phyloP scores from a whole-genome alignment of 1,139 yeast species.

The Fermentozyma sake region DNA sequence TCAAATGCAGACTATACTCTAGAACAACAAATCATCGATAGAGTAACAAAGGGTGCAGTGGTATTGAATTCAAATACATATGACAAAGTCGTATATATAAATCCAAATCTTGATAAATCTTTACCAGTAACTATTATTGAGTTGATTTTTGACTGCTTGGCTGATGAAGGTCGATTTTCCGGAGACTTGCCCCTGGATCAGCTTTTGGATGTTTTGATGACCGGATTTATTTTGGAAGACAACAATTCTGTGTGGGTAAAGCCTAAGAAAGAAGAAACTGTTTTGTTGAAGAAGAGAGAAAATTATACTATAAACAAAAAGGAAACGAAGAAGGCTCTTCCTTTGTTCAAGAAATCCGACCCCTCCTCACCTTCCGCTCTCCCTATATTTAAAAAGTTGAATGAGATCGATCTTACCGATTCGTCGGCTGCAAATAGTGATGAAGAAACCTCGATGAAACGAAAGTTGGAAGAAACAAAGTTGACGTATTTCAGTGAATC shows the following conservation, averaged over 20 bases:
- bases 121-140: slow-evolving; percentile 44
- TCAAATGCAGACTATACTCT: slow-evolving; percentile 14
- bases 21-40: slow-evolving; percentile 65
- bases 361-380: too few species aligned
- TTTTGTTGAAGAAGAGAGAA: slow-evolving; percentile 23
- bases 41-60: slow-evolving; percentile 59
- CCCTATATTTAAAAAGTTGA: slow-evolving; percentile 13
- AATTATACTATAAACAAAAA: slow-evolving; percentile 7
- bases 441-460: slow-evolving; percentile 30
- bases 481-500: slow-evolving; percentile 50
- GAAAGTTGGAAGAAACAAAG: slow-evolving; percentile 45
- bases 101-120: slow-evolving; percentile 48
- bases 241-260: slow-evolving; percentile 36
- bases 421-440: slow-evolving; percentile 38
- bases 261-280: slow-evolving; percentile 33
- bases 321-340: too few species aligned
- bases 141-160: slow-evolving; percentile 37
- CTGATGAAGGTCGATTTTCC: slow-evolving; percentile 43
- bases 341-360: slow-evolving; percentile 12
- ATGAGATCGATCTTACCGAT: slow-evolving; percentile 37
- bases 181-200: slow-evolving; percentile 54
- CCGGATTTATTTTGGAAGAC: slow-evolving; percentile 52
- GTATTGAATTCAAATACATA: slow-evolving; percentile 39
- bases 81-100: slow-evolving; percentile 50
- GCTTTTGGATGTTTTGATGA: slow-evolving; percentile 55